Evolutionary conservation across 2,329 filamentous ascomycete genomes (phyloP), one percentile per base, ranked within the genome.

Genomic region (Fusarium graminum): DNA sequence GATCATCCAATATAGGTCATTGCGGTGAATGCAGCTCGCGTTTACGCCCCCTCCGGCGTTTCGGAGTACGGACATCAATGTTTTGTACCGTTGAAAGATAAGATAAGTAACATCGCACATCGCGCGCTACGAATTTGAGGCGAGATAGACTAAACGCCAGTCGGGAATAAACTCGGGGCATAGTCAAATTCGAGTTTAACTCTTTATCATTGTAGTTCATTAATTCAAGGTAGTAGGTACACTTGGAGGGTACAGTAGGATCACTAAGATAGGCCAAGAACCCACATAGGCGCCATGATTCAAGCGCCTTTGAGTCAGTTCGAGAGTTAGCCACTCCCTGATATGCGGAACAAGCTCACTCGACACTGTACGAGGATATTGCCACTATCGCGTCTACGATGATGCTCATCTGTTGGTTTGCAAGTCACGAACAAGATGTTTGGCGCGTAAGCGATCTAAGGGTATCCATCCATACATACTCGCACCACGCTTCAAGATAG

Each of bases 1-100:
- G 45, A 46, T 36, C 50, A 65, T 54, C 59, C 58, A 63, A 46
- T 59, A 72, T 60, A 59, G 55, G 13, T 22, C 22, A 22, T 22
- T 22, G 4, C 6, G 22, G 22, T 22, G 22, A 22, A 22, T 6
- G 6, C 22, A 22, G 59, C 62, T 58, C 36, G 42, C 52, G 49
- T 65, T 58, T 63, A 22, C 53, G 60, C 36, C 34, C 63, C 52
- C 58, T 58, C 54, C 63, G 22, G 6, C 22, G 4, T 22, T 22
- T 4, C 22, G 22, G 22, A 22, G 22, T 52, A 32, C 26, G 36
- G 25, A 47, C 50, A n/a, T 41, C 13, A 55, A 19, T 36, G 7
- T n/a, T n/a, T 40, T 29, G 29, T 25, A 12, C 32, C 49, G 26
- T 43, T 22, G 12, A 22, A 29, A 16, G n/a, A 36, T 16, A n/a